Conservation (phyloP, 1,284 basidiomycete genomes). For the Hemileia vastatrix region DNA sequence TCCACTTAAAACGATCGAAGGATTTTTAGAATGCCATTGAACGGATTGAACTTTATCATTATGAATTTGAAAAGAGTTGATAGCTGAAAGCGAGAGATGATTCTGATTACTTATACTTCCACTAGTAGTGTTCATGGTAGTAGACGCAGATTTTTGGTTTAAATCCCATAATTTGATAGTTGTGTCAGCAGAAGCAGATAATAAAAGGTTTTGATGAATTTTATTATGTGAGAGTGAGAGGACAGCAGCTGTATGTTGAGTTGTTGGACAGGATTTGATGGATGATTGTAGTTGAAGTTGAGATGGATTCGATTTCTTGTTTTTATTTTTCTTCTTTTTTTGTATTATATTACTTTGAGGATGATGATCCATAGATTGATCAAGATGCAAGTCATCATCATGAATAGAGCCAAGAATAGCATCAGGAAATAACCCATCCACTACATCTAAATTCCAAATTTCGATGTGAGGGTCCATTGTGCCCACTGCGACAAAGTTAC, state of each 20-base stretch:
- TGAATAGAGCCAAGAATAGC: constrained; percentile 84
- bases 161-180: constrained; percentile 99
- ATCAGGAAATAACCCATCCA: constrained; percentile 90
- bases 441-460: constrained; percentile 89
- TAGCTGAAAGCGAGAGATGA: too few species aligned
- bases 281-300: too few species aligned
- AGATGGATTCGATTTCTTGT: too few species aligned
- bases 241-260: constrained; percentile 87
- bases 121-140: constrained; percentile 50
- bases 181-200: constrained; percentile 82
- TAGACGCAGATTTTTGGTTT: constrained; percentile 53
- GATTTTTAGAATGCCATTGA: constrained; percentile 82
- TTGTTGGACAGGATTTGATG: too few species aligned
- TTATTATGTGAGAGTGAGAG: constrained; percentile 86
- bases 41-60: constrained; percentile 96
- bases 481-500: constrained; percentile 91
- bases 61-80: constrained; percentile 79
- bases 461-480: constrained; percentile 97
- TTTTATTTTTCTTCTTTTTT: too few species aligned
- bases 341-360: too few species aligned
- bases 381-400: too few species aligned
- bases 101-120: too few species aligned
- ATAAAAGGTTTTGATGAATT: constrained; percentile 74
- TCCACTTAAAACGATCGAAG: constrained; percentile 83
- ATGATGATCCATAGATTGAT: too few species aligned